Evolutionary conservation across 2,329 filamentous ascomycete species (phyloP), one percentile per base, ranked within the genome.

Genomic region (Ascochyta fabae): DNA sequence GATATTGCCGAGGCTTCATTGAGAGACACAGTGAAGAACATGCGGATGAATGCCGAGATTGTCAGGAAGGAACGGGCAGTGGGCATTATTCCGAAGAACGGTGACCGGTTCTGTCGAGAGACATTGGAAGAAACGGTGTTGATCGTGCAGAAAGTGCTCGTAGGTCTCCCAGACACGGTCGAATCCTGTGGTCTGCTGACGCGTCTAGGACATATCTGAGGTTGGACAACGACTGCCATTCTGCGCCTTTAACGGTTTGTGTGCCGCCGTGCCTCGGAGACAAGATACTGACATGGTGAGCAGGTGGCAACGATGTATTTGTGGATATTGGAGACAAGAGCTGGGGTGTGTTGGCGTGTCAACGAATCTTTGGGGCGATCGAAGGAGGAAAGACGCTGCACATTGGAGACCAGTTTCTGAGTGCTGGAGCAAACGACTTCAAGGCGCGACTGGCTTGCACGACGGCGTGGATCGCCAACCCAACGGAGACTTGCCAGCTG

Each of bases 281-380:
- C 33, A 16, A 22, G 26, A 26, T 49, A 48, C 69, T 72, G 34
- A 73, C 54, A 26, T n/a, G 4, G 9, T 13, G n/a, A 19, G 2
- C 40, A 84, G 81, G 94, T 49, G 95, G 95, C 10, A 94, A 95
- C 59, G 95, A 99, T 74, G 92, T 98, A 38, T 99, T 99, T 77
- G 93, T 99, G 49, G 95, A 99, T 74, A 97, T 99, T 70, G 95
- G 95, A 52, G 95, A 99, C 79, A 99, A 99, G 79, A 92, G 89
- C 48, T 96, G 93, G 90, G 95, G 95, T 61, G 95, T 99, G 3
- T 84, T 90, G 31, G 92, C 93, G 4, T 97, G 93, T 73, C 95
- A 99, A 79, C 85, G 88, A 54, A 96, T 92, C 81, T 96, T 97
- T 73, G 90, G 89, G 4, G 86, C 82, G 1, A 85, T 97, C 65